Percentiles rank a stretch among this genome's conserved stretches.
Evolutionary conservation across 2,329 filamentous ascomycete species (phyloP).

Genomic region (Fusarium azukiicola): DNA sequence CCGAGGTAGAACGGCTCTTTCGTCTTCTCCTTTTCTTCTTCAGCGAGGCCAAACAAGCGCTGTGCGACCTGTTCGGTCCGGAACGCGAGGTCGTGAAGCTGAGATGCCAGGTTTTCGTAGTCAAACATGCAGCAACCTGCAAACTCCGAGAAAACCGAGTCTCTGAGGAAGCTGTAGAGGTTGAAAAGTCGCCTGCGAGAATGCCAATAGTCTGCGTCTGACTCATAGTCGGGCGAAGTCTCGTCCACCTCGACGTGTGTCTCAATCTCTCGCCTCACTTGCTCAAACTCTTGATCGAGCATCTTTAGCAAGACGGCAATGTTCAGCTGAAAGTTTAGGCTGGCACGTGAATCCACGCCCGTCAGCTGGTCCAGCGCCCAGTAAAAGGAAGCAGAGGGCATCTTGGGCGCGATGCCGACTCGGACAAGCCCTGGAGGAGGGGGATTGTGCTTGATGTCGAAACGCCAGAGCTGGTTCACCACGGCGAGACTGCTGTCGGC

Average conservation of each 20-base stretch:
- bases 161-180: background rate
- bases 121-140: conserved; percentile 9
- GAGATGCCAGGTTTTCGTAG: background rate
- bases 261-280: background rate
- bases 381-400: background rate
- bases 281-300: background rate
- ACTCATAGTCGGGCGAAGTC: background rate
- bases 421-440: background rate
- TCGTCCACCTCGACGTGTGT: background rate
- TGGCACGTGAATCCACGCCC: background rate
- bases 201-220: background rate
- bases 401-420: background rate
- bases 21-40: background rate
- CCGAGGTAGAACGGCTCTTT: background rate
- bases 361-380: conserved; percentile 5
- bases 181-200: background rate
- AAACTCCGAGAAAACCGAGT: background rate
- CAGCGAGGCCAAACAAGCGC: background rate
- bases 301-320: background rate
- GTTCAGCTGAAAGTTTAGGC: background rate
- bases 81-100: conserved; percentile 5
- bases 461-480: background rate
- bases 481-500: background rate
- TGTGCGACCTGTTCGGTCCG: background rate
- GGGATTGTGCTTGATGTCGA: background rate